phyloP scores from a whole-genome alignment of 768 basidiomycete species.

The Trametes cingulata region DNA sequence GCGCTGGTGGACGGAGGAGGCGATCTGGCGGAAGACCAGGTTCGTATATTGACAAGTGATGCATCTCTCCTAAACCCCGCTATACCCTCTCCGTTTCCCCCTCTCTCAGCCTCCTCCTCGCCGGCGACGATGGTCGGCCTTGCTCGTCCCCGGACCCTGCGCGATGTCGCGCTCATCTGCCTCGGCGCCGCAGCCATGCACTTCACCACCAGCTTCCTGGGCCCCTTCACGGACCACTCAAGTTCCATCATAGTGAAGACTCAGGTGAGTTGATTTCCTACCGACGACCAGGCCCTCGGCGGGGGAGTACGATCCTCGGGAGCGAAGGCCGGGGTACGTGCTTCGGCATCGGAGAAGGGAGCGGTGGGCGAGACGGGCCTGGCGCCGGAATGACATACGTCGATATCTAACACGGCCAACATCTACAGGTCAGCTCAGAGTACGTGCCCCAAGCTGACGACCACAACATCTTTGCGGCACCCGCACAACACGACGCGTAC shows the following conservation, averaged over 20 bases:
- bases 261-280: conserved; percentile 22
- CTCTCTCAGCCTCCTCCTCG: conserved; percentile 7
- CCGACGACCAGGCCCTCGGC: conserved; percentile 3
- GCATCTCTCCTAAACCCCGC: conserved; percentile 7
- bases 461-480: conserved; percentile 6
- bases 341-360: not conserved
- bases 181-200: conserved; percentile 60
- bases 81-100: conserved; percentile 1
- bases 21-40: not conserved
- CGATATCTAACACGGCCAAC: not conserved
- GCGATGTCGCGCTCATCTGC: conserved; percentile 61
- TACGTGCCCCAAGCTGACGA: conserved; percentile 6
- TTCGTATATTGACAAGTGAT: conserved; percentile 10
- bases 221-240: conserved; percentile 28
- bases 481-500: conserved; percentile 8
- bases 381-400: not conserved
- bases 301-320: not conserved
- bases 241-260: conserved; percentile 38
- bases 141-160: conserved; percentile 45
- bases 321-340: not conserved
- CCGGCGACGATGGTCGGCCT: conserved; percentile 19
- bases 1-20: not conserved
- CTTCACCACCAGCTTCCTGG: conserved; percentile 46
- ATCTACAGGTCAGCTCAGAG: conserved; percentile 12
- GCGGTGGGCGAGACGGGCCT: not conserved